phyloP scores from a whole-genome alignment of 2,329 filamentous ascomycete species.

The Neopestalotiopsis rosae region DNA sequence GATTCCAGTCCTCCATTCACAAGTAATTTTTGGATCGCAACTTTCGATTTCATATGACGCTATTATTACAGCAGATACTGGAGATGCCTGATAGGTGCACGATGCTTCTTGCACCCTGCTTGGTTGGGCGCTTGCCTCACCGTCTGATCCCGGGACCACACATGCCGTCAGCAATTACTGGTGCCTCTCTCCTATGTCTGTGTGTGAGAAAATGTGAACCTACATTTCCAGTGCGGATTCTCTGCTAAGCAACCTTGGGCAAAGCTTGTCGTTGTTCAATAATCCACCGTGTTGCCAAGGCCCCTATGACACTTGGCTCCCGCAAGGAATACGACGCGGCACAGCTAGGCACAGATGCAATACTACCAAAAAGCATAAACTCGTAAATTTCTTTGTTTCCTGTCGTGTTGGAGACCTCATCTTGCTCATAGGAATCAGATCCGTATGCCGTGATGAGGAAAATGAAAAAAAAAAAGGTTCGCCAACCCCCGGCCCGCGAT shows the following conservation, averaged over 20 bases:
- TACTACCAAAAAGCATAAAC: constrained; percentile 4
- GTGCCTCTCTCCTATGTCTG: background rate
- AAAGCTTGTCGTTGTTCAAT: background rate
- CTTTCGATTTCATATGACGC: background rate
- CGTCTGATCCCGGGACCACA: background rate
- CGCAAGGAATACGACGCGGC: constrained; percentile 1
- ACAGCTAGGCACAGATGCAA: background rate
- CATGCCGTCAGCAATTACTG: background rate
- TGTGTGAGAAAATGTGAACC: no score
- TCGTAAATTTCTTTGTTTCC: background rate
- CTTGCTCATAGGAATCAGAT: background rate
- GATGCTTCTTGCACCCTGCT: background rate
- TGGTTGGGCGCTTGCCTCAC: background rate
- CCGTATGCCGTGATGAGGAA: background rate
- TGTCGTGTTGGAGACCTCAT: background rate
- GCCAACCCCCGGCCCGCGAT: background rate
- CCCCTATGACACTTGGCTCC: background rate
- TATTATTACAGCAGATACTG: background rate
- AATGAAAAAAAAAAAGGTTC: background rate
- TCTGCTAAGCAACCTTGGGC: background rate
- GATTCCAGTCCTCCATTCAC: background rate
- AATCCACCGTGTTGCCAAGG: background rate
- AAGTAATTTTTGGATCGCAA: background rate
- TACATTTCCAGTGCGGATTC: no score
- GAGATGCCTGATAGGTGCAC: background rate